A percentile compares a stretch with the other conserved stretches of the same genome.
Conservation (phyloP, 2,329 filamentous ascomycete genomes). For the Chrysoporthe puriensis region DNA sequence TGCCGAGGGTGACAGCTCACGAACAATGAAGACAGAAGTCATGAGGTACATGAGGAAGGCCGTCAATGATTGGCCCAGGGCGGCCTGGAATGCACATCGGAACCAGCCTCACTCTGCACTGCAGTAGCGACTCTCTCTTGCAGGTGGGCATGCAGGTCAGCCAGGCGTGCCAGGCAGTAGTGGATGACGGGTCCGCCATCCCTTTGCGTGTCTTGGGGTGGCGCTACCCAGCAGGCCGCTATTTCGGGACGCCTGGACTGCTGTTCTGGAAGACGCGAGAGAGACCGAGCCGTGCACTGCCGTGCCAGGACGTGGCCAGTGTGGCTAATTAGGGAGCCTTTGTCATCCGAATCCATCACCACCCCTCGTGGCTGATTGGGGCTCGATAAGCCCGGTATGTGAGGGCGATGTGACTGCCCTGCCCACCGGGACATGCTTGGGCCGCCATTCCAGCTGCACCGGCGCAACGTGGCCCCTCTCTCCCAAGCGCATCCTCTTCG, state of each 20-base stretch:
- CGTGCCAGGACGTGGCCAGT: slow-evolving; percentile 19
- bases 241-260: slow-evolving; percentile 24
- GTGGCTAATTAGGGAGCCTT: slow-evolving; percentile 18
- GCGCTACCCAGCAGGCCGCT: slow-evolving; percentile 17
- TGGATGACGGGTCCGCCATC: slow-evolving; percentile 18
- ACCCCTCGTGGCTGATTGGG: slow-evolving; percentile 14
- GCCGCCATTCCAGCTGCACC: slow-evolving; percentile 12
- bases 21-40: slow-evolving; percentile 8
- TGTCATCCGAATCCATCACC: slow-evolving; percentile 3
- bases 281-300: background rate
- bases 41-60: slow-evolving; percentile 21
- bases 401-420: slow-evolving; percentile 9
- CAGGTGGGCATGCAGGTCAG: slow-evolving; percentile 26
- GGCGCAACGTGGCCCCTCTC: slow-evolving; percentile 27
- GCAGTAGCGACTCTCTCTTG: slow-evolving; percentile 28
- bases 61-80: slow-evolving; percentile 26
- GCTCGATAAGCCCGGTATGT: slow-evolving; percentile 7
- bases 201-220: slow-evolving; percentile 14
- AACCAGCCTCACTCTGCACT: slow-evolving; percentile 32
- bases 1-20: background rate
- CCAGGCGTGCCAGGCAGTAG: slow-evolving; percentile 10
- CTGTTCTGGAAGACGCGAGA: slow-evolving; percentile 10
- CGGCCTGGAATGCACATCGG: slow-evolving; percentile 20
- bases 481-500: slow-evolving; percentile 12
- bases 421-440: slow-evolving; percentile 3